Base-by-base conservation (phyloP, 257 asterid genomes). In the Solanum sitiens region DNA sequence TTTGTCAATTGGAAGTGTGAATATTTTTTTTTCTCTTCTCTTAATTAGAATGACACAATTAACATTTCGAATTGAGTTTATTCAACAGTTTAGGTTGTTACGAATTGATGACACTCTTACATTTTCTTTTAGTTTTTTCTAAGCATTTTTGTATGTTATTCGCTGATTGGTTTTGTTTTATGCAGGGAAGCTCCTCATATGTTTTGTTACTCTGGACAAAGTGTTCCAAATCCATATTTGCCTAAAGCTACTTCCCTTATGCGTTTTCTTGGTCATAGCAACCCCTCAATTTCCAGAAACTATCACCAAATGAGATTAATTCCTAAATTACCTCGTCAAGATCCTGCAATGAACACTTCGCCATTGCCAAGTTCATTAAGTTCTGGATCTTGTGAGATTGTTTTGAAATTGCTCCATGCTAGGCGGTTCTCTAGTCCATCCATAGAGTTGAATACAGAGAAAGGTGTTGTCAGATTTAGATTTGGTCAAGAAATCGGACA, bases 381-480 rank as follows among this genome's bases (percentile, higher is more conserved):
- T 30, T 87, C 74, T 68, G 83, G 89, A 89, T 87, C 88, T 45
- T 85, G 9, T 25, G 68, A 72, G 88, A n/a, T 86, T 12, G 90
- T 86, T 89, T 75, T 87, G 73, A 85, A 72, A 82, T 77, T 88
- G 88, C 80, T 89, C 70, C 91, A 90, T 87, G 91, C 86, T 87
- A 94, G 92, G 88, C 85, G 53, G 45, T 68, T 91, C 70, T 87
- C 88, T 75, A 90, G 87, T 88, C 90, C 92, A 85, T 90, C 98
- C 6, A 16, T 95, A 88, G 98, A 94, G 92, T 91, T 95, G 92
- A 93, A 91, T 88, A 88, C 93, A 2, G 94, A 92, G 84, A 89
- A 89, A 80, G 98, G 90, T 80, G 91, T 92, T 85, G 91, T 95
- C 89, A 94, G 98, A 88, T 97, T 97, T 91, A 89, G 90, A 89